Percentiles rank a stretch among this genome's conserved stretches.
These are phyloP conservation scores for Suhomyces coccinellae DNA, from an alignment of 1,139 yeast genomes.

Conservation along the genomic window DNA sequence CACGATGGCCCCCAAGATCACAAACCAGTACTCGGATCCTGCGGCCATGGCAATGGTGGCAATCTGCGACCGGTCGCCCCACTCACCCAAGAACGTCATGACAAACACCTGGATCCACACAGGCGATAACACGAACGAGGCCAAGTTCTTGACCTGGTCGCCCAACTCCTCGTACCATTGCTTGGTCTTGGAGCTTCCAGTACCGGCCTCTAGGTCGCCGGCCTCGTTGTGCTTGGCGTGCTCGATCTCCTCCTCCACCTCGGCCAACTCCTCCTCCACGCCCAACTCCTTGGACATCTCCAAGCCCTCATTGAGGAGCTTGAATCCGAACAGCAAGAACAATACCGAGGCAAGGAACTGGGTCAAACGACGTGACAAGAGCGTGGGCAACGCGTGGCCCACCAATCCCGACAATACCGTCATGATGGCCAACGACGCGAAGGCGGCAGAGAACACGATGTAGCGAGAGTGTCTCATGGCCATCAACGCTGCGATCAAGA, in stretches of 20 bases:
- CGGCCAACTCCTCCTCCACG: constrained; percentile 93
- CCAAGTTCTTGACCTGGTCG: constrained; percentile 49
- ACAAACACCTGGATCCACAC: constrained; percentile 91
- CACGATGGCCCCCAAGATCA: constrained; percentile 81
- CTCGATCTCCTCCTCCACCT: constrained; percentile 92
- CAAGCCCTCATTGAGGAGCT: constrained; percentile 76
- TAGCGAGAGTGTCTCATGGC: constrained; percentile 89
- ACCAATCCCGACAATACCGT: constrained; percentile 86
- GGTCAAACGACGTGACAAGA: constrained; percentile 78
- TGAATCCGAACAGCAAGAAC: constrained; percentile 81
- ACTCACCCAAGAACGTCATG: constrained; percentile 96
- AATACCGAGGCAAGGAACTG: constrained; percentile 78
- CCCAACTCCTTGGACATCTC: constrained; percentile 79
- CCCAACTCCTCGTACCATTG: constrained; percentile 30
- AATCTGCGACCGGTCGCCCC: constrained; percentile 98
- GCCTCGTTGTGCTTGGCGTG: constrained; percentile 55
- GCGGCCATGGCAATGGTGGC: constrained; percentile 99
- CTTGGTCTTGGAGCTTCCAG: constrained; percentile 10
- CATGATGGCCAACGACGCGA: constrained; percentile 85
- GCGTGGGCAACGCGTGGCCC: constrained; percentile 87
- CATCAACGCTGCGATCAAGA: constrained; percentile 94
- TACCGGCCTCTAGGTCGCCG: constrained; percentile 60
- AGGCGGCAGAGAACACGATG: constrained; percentile 85
- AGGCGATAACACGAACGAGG: constrained; percentile 74
- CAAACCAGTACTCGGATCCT: constrained; percentile 88